Evolutionary conservation across 2,329 filamentous ascomycete species (phyloP).

Genomic region (Lasiodiplodia citricola): DNA sequence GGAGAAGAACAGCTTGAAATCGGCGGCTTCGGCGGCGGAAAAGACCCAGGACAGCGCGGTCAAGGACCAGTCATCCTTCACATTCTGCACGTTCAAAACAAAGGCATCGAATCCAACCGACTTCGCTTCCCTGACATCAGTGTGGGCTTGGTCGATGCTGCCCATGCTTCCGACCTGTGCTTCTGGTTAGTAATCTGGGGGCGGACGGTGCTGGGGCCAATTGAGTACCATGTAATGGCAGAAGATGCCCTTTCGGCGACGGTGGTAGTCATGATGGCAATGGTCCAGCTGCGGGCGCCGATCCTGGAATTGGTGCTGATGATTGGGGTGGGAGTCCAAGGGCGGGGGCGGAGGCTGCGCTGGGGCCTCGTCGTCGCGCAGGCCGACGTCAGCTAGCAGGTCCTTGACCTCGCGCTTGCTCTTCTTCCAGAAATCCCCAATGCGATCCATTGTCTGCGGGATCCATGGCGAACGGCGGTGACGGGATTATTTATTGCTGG

Average conservation of each 20-base stretch:
- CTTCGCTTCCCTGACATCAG: slow-evolving; percentile 37
- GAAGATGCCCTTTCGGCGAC: slow-evolving; percentile 20
- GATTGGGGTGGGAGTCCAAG: slow-evolving; percentile 8
- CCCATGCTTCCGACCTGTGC: slow-evolving; percentile 23
- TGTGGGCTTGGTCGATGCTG: slow-evolving; percentile 22
- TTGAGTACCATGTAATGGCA: slow-evolving; percentile 16
- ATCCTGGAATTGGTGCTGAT: slow-evolving; percentile 8
- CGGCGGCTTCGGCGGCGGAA: slow-evolving; percentile 34
- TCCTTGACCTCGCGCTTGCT: slow-evolving; percentile 20
- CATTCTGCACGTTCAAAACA: slow-evolving; percentile 32
- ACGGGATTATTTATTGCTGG: slow-evolving; percentile 5
- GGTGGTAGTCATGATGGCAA: slow-evolving; percentile 14
- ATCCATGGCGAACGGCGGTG: slow-evolving; percentile 9
- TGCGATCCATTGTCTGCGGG: slow-evolving; percentile 4
- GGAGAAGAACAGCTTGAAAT: slow-evolving; percentile 46
- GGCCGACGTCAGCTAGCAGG: slow-evolving; percentile 12
- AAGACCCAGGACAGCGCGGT: slow-evolving; percentile 39
- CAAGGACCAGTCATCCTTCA: slow-evolving; percentile 33
- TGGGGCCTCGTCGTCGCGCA: slow-evolving; percentile 8
- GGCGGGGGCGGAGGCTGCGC: slow-evolving; percentile 1
- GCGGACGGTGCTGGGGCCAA: not conserved
- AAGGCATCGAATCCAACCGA: slow-evolving; percentile 32
- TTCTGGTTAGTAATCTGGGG: not conserved
- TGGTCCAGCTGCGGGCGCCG: slow-evolving; percentile 9
- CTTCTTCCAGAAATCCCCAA: slow-evolving; percentile 15